Conservation (phyloP, 2,329 filamentous ascomycete species). For the Lecanicillium sp. region DNA sequence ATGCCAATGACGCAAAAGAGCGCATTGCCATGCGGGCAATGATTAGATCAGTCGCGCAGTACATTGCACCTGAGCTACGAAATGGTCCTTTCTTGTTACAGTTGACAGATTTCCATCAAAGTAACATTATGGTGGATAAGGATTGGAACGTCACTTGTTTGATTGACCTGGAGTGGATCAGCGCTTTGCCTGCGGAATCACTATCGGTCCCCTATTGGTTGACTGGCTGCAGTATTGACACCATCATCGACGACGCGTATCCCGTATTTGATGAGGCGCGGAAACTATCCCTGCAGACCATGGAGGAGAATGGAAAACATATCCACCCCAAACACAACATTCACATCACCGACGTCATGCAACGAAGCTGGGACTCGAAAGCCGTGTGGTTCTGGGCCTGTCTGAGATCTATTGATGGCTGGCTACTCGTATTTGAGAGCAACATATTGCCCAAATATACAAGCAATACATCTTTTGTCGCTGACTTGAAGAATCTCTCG, state of each 20-base stretch:
- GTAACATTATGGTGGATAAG: constrained; percentile 23
- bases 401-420: neutral
- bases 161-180: constrained; percentile 24
- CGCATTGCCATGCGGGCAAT: constrained; percentile 17
- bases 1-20: constrained; percentile 15
- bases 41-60: constrained; percentile 16
- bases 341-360: neutral
- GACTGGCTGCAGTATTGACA: constrained; percentile 7
- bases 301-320: neutral
- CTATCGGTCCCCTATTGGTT: constrained; percentile 20
- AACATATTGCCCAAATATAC: neutral
- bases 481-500: neutral
- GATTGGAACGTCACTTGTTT: constrained; percentile 21
- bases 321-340: neutral
- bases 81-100: constrained; percentile 18
- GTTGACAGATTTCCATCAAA: constrained; percentile 21
- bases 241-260: constrained; percentile 4
- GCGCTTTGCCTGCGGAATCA: constrained; percentile 18
- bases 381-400: neutral
- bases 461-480: neutral
- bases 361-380: neutral
- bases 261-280: constrained; percentile 1
- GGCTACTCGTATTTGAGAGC: neutral
- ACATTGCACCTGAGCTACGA: constrained; percentile 12
- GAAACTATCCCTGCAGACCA: constrained; percentile 5